Conservation (phyloP, 176 grass and related monocot species). For the Bonia amplexicaulis region DNA sequence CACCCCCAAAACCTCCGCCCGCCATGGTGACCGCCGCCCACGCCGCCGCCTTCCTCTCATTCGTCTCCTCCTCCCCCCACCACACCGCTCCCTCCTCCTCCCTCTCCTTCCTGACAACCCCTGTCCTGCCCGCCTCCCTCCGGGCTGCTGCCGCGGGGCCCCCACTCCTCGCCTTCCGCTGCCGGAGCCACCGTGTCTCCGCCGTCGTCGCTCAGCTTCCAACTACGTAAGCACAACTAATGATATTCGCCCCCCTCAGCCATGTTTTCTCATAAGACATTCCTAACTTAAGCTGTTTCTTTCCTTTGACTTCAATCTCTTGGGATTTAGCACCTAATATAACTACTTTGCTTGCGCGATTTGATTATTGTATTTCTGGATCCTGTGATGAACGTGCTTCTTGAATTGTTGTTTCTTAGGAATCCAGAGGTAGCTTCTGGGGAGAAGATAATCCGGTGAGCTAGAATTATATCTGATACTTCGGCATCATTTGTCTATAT, state of each 20-base stretch:
- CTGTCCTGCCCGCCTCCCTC: slow-evolving; percentile 4
- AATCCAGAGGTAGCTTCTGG: slow-evolving; percentile 41
- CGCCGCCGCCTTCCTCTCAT: slow-evolving; percentile 40
- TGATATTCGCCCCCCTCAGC: background rate
- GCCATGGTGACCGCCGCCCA: slow-evolving; percentile 33
- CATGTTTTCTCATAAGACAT: background rate
- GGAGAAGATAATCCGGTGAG: slow-evolving; percentile 48
- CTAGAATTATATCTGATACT: background rate
- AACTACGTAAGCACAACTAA: slow-evolving; percentile 21
- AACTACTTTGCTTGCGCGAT: background rate
- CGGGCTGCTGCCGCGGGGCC: background rate
- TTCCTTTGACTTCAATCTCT: background rate
- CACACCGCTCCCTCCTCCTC: slow-evolving; percentile 18
- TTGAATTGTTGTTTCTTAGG: slow-evolving; percentile 1
- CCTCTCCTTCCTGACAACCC: slow-evolving; percentile 20
- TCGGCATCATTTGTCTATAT: background rate
- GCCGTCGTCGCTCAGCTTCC: slow-evolving; percentile 47
- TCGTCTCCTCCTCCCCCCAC: slow-evolving; percentile 19
- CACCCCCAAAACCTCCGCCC: background rate
- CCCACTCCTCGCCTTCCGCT: slow-evolving; percentile 16
- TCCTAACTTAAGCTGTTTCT: background rate
- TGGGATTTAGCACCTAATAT: background rate
- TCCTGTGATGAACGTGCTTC: slow-evolving; percentile 9
- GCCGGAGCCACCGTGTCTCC: slow-evolving; percentile 10
- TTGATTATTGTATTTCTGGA: background rate